A percentile compares a stretch with the other conserved stretches of the same genome.
Conservation (phyloP, 768 basidiomycete species). For the Gyrodon lividus region DNA sequence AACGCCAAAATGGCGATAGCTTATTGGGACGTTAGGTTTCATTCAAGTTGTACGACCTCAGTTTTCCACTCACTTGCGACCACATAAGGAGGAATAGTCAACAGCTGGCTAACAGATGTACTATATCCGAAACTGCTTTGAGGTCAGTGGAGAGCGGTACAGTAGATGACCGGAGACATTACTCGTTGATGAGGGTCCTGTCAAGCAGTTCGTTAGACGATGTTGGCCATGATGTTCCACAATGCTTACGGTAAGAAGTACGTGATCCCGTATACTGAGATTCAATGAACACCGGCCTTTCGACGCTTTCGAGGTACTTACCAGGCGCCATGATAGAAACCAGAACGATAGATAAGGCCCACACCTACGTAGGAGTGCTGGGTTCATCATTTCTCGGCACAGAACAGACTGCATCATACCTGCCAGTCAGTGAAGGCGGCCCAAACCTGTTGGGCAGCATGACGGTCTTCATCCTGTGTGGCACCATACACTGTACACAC, state of each 20-base stretch:
- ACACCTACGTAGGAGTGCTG: background rate
- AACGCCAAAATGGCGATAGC: constrained; percentile 53
- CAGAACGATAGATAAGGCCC: constrained; percentile 39
- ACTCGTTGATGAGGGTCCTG: constrained; percentile 62
- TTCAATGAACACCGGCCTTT: background rate
- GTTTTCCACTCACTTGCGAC: constrained; percentile 49
- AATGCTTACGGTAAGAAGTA: constrained; percentile 64
- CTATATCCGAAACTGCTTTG: constrained; percentile 54
- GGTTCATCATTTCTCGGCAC: background rate
- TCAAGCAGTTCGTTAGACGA: background rate
- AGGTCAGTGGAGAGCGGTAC: background rate
- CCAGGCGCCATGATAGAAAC: constrained; percentile 59
- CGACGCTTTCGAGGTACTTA: constrained; percentile 34
- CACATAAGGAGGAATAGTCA: constrained; percentile 69
- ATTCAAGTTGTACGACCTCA: background rate
- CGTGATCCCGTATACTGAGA: constrained; percentile 64
- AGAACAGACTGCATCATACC: constrained; percentile 28
- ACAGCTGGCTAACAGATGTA: constrained; percentile 55
- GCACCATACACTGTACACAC: constrained; percentile 54
- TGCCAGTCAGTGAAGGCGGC: constrained; percentile 66
- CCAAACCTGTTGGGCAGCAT: constrained; percentile 51
- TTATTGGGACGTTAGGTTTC: constrained; percentile 19
- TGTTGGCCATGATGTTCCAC: background rate
- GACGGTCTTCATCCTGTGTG: constrained; percentile 57
- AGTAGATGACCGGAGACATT: background rate